Evolutionary conservation across 2,329 filamentous ascomycete species (phyloP), one percentile per base, ranked within the genome.

Genomic region (Gaeumannomyces sp.): DNA sequence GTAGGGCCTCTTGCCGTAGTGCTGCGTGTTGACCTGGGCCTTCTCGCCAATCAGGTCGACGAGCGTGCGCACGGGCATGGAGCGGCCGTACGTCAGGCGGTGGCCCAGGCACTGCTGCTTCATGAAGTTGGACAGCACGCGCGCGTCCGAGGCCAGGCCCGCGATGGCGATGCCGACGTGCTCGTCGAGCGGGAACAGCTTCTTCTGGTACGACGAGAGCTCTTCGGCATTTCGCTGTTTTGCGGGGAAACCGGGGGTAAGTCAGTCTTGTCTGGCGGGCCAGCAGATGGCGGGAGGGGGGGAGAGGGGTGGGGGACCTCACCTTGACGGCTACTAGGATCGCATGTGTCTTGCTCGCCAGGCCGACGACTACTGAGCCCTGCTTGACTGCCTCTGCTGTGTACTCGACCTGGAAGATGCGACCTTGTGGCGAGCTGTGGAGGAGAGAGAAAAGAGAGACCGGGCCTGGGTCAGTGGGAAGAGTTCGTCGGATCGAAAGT

Each of bases 51-150:
- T 97, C 79, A 94, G 90, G 69, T 88, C 85, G 71, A 97, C 93
- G 72, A 98, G 92, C 68, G 91, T 90, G 74, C 92, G 89, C 75
- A 98, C 83, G 38, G 93, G 92, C 76, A 99, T 95, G 70, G 93
- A 88, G 70, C 95, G 93, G 79, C 92, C 94, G 82, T 97, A 98
- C 65, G 93, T 97, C 72, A 99, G 89, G 77, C 94, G 93, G 73
- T 95, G 94, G 73, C 92, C 91, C 73, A 99, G 92, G 69, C 92
- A 96, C 81, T 98, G 95, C 81, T 97, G 93, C 84, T 97, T 98
- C 94, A 99, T 98, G 84, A 97, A 99, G 87, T 99, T 99, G 84
- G 93, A 97, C 72, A 99, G 93, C 72, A 99, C 95, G 74, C 95
- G 95, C 75, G 94, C 95, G 79, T 99, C 95, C 66, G 94, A 97